These are phyloP conservation scores for Penicillium chermesinum DNA, from an alignment of 495 filamentous ascomycete species.

Conservation along the genomic window DNA sequence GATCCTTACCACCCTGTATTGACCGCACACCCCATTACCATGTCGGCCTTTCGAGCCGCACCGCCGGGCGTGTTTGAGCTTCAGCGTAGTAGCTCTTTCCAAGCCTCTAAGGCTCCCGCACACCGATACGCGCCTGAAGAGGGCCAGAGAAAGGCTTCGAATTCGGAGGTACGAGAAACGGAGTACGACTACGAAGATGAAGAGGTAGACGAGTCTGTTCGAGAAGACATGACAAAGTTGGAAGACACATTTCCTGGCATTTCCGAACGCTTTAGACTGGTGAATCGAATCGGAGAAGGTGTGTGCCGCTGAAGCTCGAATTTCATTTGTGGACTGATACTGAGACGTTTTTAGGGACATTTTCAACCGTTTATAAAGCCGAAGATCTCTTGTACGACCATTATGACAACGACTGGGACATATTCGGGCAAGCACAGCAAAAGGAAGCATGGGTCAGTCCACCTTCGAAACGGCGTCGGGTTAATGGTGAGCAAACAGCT, in stretches of 20 bases:
- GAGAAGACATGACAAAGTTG: constrained; percentile 81
- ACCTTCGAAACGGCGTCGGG: constrained; percentile 46
- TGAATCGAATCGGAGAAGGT: constrained; percentile 98
- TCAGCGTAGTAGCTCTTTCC: constrained; percentile 15
- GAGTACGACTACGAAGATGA: constrained; percentile 16
- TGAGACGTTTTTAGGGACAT: constrained; percentile 60
- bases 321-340: constrained; percentile 5
- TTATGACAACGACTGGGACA: constrained; percentile 84
- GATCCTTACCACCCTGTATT: no score
- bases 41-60: constrained; percentile 27
- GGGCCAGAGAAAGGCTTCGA: constrained; percentile 27
- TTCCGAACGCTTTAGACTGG: constrained; percentile 73
- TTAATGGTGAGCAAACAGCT: constrained; percentile 29
- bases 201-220: constrained; percentile 64
- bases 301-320: constrained; percentile 2
- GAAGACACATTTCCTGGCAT: constrained; percentile 80
- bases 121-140: constrained; percentile 21
- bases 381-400: constrained; percentile 87
- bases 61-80: constrained; percentile 22
- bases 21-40: constrained; percentile 14
- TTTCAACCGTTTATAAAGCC: constrained; percentile 97
- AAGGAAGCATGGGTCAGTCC: constrained; percentile 59
- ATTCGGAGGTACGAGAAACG: constrained; percentile 18
- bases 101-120: constrained; percentile 5
- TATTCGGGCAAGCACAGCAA: constrained; percentile 53